Evolutionary conservation across 129 eudicot genomes (phyloP).

Genomic region (Cynara cardunculus): DNA sequence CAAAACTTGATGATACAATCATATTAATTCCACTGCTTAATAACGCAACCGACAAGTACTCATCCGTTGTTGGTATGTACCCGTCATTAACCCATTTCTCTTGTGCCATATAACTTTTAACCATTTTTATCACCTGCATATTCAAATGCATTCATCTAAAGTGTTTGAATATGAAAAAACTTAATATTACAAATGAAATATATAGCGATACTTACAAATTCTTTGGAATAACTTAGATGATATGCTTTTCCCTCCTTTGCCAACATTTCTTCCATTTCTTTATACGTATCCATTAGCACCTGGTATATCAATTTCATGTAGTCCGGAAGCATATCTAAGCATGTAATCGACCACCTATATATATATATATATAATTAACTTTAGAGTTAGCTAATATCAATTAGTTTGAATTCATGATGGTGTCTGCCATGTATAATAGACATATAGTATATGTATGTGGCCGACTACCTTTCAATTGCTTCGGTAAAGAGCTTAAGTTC

Average conservation of each 20-base stretch:
- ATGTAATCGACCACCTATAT: background rate
- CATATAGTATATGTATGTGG: background rate
- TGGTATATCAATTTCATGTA: background rate
- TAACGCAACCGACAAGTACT: too few species aligned
- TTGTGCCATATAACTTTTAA: too few species aligned
- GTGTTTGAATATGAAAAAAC: background rate
- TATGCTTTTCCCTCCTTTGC: background rate
- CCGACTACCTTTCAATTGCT: slow-evolving; percentile 3
- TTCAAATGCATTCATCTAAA: background rate
- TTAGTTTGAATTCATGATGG: background rate
- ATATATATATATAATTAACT: background rate
- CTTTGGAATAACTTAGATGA: background rate
- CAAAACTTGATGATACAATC: too few species aligned
- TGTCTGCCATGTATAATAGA: background rate
- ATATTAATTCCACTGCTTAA: too few species aligned
- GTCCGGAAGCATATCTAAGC: background rate
- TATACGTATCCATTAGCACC: background rate
- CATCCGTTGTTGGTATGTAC: too few species aligned
- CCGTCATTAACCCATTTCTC: too few species aligned
- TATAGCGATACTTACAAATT: background rate
- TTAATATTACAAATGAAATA: background rate
- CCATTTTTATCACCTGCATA: background rate
- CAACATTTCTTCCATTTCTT: background rate
- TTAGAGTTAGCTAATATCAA: background rate
- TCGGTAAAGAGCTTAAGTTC: background rate